A percentile compares a stretch with the other conserved stretches of the same genome.
Evolutionary conservation across 208 protist genomes (phyloP).

Genomic region (Wallacemonas collosoma): DNA sequence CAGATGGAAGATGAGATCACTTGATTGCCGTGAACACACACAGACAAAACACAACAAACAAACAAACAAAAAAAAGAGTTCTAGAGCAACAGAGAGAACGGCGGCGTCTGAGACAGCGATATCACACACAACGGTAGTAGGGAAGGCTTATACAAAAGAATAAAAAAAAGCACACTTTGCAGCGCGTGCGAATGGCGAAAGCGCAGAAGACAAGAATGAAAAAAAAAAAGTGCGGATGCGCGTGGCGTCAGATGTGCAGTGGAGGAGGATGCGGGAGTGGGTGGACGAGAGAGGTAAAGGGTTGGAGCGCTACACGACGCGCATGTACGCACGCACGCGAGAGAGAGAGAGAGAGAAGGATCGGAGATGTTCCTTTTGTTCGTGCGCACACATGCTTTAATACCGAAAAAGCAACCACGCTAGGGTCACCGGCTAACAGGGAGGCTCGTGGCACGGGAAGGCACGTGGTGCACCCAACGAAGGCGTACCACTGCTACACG

Average conservation of each 20-base stretch:
- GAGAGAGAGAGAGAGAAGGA: too few relatives aligned
- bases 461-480: too few relatives aligned
- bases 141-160: conserved; percentile 22
- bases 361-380: too few relatives aligned
- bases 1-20: too few relatives aligned
- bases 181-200: too few relatives aligned
- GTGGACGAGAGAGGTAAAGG: not conserved
- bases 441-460: too few relatives aligned
- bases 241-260: too few relatives aligned
- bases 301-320: not conserved
- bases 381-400: too few relatives aligned
- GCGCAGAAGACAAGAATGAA: conserved; percentile 1
- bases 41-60: conserved; percentile 4
- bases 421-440: too few relatives aligned
- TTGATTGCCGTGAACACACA: conserved; percentile 9
- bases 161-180: conserved; percentile 5
- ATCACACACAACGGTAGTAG: not conserved
- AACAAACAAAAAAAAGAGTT: conserved; percentile 13
- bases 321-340: too few relatives aligned
- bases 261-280: not conserved
- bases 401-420: too few relatives aligned
- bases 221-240: conserved; percentile 1
- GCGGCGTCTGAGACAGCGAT: not conserved
- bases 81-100: conserved; percentile 17
- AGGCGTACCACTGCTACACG: too few relatives aligned